Conservation (phyloP, 371 early-diverging fungal genomes). For the Coemansia sp. region DNA sequence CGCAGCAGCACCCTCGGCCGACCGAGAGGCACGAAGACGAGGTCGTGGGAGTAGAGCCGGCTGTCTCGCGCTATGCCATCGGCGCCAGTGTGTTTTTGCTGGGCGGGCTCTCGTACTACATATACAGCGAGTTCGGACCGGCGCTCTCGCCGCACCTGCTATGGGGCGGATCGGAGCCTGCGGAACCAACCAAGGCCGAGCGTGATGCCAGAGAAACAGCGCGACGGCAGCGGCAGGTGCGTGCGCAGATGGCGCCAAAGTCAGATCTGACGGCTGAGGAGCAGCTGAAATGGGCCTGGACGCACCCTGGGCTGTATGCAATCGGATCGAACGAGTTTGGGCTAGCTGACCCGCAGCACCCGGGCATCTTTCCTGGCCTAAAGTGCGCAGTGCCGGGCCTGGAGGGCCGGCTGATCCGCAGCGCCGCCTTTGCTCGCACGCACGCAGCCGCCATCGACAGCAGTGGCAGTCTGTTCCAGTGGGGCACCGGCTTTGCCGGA, state of each 20-base stretch:
- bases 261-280: conserved; percentile 21
- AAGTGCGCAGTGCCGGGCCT: conserved; percentile 34
- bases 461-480: conserved; percentile 44
- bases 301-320: conserved; percentile 46
- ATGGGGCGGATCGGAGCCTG: background rate
- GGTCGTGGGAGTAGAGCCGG: conserved; percentile 25
- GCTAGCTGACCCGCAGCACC: conserved; percentile 39
- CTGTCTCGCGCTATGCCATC: conserved; percentile 26
- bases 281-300: conserved; percentile 51
- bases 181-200: conserved; percentile 1
- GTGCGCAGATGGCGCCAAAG: conserved; percentile 15
- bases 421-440: conserved; percentile 38
- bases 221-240: conserved; percentile 15
- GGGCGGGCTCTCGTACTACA: conserved; percentile 31
- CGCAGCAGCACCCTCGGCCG: background rate
- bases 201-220: conserved; percentile 4
- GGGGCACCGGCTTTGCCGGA: conserved; percentile 47
- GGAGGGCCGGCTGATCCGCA: conserved; percentile 36
- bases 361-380: conserved; percentile 12
- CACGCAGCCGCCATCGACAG: conserved; percentile 47
- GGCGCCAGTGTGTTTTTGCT: conserved; percentile 20
- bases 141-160: conserved; percentile 18
- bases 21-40: conserved; percentile 4
- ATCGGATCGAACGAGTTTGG: conserved; percentile 47
- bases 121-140: conserved; percentile 21